These are phyloP conservation scores for Daedalea quercina DNA, from an alignment of 768 basidiomycete genomes.

Conservation along the genomic window DNA sequence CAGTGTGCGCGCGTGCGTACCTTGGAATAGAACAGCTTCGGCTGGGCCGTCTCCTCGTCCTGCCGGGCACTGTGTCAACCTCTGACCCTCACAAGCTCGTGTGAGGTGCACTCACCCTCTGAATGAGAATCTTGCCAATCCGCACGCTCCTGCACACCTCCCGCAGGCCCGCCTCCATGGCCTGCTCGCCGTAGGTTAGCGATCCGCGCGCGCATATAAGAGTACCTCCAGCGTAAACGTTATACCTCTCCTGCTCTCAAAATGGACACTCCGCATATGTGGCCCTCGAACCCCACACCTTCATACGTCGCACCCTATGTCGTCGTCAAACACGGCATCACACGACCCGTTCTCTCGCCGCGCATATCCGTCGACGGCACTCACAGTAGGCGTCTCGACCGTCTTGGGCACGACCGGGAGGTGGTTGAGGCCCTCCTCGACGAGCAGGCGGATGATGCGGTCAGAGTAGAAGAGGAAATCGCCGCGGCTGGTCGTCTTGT, in stretches of 20 bases:
- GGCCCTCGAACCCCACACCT: slow-evolving; percentile 93
- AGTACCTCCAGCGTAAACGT: neutral
- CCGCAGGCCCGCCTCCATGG: slow-evolving; percentile 95
- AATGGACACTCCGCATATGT: slow-evolving; percentile 95
- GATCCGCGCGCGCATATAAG: neutral
- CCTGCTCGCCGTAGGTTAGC: slow-evolving; percentile 34
- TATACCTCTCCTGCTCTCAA: slow-evolving; percentile 86
- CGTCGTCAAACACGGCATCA: neutral
- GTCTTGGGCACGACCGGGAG: slow-evolving; percentile 70
- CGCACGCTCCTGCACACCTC: slow-evolving; percentile 93
- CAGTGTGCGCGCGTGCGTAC: slow-evolving; percentile 26
- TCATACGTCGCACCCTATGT: slow-evolving; percentile 70
- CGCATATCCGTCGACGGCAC: slow-evolving; percentile 3
- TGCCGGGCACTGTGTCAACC: slow-evolving; percentile 23
- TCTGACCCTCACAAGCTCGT: neutral
- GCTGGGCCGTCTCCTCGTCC: slow-evolving; percentile 92
- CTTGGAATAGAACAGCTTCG: slow-evolving; percentile 91
- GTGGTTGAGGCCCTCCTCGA: slow-evolving; percentile 86
- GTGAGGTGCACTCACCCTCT: slow-evolving; percentile 48
- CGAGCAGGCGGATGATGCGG: slow-evolving; percentile 79
- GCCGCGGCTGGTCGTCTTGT: slow-evolving; percentile 80
- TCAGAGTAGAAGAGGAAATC: slow-evolving; percentile 97
- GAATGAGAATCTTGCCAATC: slow-evolving; percentile 97
- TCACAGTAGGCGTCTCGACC: slow-evolving; percentile 76
- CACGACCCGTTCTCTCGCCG: neutral